These are phyloP conservation scores for Dentipellis fragilis DNA, from an alignment of 768 basidiomycete species.

Conservation along the genomic window DNA sequence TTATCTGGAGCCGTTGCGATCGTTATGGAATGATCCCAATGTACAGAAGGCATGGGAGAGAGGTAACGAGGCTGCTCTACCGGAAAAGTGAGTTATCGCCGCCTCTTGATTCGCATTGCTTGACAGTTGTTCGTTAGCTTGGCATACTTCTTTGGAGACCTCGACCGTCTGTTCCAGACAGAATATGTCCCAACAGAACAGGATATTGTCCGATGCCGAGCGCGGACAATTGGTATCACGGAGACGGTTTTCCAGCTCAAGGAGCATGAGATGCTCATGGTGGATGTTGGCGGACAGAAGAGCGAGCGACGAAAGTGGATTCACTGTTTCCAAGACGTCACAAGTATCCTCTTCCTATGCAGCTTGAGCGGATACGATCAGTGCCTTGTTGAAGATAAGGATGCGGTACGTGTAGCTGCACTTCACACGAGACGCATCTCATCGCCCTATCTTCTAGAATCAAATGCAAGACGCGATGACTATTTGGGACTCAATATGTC, in stretches of 20 bases:
- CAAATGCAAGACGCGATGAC: slow-evolving; percentile 99
- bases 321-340: slow-evolving; percentile 92
- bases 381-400: slow-evolving; percentile 86
- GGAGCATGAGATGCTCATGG: slow-evolving; percentile 83
- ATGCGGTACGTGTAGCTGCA: slow-evolving; percentile 50
- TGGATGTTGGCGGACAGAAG: slow-evolving; percentile 92
- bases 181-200: slow-evolving; percentile 69
- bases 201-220: slow-evolving; percentile 80
- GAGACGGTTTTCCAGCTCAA: slow-evolving; percentile 76
- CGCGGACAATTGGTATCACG: slow-evolving; percentile 85
- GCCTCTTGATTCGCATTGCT: slow-evolving; percentile 1
- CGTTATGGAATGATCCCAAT: slow-evolving; percentile 69
- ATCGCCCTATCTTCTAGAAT: slow-evolving; percentile 41
- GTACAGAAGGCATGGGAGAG: slow-evolving; percentile 69
- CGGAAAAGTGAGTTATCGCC: slow-evolving; percentile 58
- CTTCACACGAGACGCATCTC: neutral
- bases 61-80: slow-evolving; percentile 85
- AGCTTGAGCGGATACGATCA: slow-evolving; percentile 91
- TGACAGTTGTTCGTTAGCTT: slow-evolving; percentile 30
- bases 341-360: slow-evolving; percentile 85
- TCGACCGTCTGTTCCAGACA: slow-evolving; percentile 73
- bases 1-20: slow-evolving; percentile 57
- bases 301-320: slow-evolving; percentile 91
- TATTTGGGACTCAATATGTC: slow-evolving; percentile 98
- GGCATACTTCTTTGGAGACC: slow-evolving; percentile 64